phyloP scores from a whole-genome alignment of 495 filamentous ascomycete genomes.

The Penicillium simplicissimum region DNA sequence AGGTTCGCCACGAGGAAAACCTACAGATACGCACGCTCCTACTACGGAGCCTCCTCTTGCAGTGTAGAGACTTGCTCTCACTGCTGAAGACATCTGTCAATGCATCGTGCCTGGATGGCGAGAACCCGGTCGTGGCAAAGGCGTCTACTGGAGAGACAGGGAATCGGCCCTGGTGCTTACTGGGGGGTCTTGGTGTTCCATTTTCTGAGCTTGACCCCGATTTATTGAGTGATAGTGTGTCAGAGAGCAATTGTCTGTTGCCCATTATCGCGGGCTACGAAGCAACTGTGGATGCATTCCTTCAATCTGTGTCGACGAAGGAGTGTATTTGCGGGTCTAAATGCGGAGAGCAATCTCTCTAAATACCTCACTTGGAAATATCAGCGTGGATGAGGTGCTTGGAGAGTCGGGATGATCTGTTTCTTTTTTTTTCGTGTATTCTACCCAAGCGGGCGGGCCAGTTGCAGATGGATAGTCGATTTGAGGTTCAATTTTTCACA shows the following conservation, averaged over 20 bases:
- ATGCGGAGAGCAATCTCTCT: constrained; percentile 4
- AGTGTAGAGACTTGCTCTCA: constrained; percentile 34
- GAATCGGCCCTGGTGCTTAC: constrained; percentile 13
- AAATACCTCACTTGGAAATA: constrained; percentile 8
- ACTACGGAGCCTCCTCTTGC: constrained; percentile 31
- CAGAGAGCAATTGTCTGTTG: constrained; percentile 31
- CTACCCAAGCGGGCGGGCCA: not conserved
- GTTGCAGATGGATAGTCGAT: constrained; percentile 6
- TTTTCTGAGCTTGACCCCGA: constrained; percentile 16
- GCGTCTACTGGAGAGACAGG: constrained; percentile 4
- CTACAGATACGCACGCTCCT: constrained; percentile 37
- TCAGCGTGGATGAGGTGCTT: not conserved
- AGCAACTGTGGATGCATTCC: constrained; percentile 35
- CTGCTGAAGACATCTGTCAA: constrained; percentile 28
- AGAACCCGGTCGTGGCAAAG: constrained; percentile 10
- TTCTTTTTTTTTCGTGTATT: too few relatives aligned
- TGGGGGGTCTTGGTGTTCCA: constrained; percentile 8
- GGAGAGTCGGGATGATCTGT: not conserved
- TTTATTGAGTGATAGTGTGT: not conserved
- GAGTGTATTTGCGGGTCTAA: constrained; percentile 37
- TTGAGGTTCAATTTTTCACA: constrained; percentile 6
- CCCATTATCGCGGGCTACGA: constrained; percentile 39
- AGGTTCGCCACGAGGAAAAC: constrained; percentile 38
- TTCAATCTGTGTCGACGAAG: constrained; percentile 31
- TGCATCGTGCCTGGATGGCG: constrained; percentile 9